A percentile compares a stretch with the other conserved stretches of the same genome.
phyloP scores from a whole-genome alignment of 257 asterid genomes.

The Solanum tarijense region DNA sequence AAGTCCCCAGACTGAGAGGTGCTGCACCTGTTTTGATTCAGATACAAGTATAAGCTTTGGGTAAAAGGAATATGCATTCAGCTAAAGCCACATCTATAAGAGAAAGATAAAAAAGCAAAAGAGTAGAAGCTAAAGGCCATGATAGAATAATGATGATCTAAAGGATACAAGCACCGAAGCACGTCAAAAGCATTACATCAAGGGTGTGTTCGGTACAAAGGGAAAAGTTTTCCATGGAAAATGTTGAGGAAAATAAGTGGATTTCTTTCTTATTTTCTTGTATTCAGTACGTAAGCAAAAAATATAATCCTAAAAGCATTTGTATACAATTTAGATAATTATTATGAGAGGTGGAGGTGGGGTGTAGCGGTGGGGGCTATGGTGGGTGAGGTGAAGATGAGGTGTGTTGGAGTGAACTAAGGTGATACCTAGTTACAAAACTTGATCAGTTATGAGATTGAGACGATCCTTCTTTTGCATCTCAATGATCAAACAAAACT shows the following conservation, averaged over 20 bases:
- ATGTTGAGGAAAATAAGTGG: not conserved
- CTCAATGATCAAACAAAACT: not conserved
- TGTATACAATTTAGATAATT: not conserved
- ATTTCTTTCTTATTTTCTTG: not conserved
- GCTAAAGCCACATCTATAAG: not conserved
- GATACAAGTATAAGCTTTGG: not conserved
- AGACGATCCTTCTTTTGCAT: not conserved
- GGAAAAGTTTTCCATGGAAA: not conserved
- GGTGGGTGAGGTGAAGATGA: not conserved
- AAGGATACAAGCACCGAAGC: not conserved
- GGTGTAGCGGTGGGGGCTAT: not conserved
- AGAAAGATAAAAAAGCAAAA: not conserved
- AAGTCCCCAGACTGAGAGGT: conserved; percentile 68
- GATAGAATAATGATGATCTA: not conserved
- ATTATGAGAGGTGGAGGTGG: not conserved
- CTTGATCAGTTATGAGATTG: not conserved
- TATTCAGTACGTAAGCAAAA: not conserved
- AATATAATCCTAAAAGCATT: not conserved
- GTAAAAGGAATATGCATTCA: not conserved
- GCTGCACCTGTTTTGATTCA: conserved; percentile 62
- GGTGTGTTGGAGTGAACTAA: not conserved
- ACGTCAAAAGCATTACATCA: not conserved
- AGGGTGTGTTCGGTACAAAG: not conserved
- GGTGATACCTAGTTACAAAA: not conserved
- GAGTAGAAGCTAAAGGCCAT: not conserved